phyloP scores from a whole-genome alignment of 1,284 basidiomycete genomes.

The Cutaneotrichosporon cutaneum region DNA sequence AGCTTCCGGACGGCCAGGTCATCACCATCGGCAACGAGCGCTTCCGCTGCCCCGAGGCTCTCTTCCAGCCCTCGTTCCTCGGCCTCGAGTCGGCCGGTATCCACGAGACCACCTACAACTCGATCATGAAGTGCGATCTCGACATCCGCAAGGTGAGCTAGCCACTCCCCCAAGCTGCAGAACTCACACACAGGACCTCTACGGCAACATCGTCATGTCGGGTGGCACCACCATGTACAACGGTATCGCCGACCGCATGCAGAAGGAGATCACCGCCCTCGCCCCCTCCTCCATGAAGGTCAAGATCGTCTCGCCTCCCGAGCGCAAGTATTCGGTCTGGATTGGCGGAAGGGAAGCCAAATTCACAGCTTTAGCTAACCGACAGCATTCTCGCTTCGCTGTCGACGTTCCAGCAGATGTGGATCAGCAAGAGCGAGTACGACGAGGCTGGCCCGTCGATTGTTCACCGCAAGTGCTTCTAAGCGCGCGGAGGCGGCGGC shows the following conservation, averaged over 20 bases:
- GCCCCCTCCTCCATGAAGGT: slow-evolving; percentile 84
- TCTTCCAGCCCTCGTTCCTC: slow-evolving; percentile 94
- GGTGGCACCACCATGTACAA: slow-evolving; percentile 98
- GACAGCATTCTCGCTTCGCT: slow-evolving; percentile 86
- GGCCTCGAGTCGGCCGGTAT: slow-evolving; percentile 92
- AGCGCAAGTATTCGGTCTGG: slow-evolving; percentile 89
- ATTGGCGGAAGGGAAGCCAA: slow-evolving; percentile 77
- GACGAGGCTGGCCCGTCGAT: slow-evolving; percentile 75
- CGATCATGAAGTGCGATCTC: slow-evolving; percentile 69
- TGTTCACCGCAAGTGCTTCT: slow-evolving; percentile 49
- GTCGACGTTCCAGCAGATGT: slow-evolving; percentile 82
- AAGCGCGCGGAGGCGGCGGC: too few species aligned
- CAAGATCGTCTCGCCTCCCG: slow-evolving; percentile 65
- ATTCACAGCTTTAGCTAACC: too few species aligned
- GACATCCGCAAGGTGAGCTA: slow-evolving; percentile 43
- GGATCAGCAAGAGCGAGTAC: slow-evolving; percentile 60
- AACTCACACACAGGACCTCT: slow-evolving; percentile 22
- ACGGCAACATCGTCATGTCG: slow-evolving; percentile 70
- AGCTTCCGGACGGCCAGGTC: slow-evolving; percentile 93
- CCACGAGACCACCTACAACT: slow-evolving; percentile 94
- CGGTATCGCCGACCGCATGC: slow-evolving; percentile 95
- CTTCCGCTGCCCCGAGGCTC: slow-evolving; percentile 94
- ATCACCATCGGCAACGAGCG: slow-evolving; percentile 96
- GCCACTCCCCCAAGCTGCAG: background rate
- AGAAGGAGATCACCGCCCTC: slow-evolving; percentile 90